These are phyloP conservation scores for Polytolypa hystricis DNA, from an alignment of 2,329 filamentous ascomycete species.

Conservation along the genomic window DNA sequence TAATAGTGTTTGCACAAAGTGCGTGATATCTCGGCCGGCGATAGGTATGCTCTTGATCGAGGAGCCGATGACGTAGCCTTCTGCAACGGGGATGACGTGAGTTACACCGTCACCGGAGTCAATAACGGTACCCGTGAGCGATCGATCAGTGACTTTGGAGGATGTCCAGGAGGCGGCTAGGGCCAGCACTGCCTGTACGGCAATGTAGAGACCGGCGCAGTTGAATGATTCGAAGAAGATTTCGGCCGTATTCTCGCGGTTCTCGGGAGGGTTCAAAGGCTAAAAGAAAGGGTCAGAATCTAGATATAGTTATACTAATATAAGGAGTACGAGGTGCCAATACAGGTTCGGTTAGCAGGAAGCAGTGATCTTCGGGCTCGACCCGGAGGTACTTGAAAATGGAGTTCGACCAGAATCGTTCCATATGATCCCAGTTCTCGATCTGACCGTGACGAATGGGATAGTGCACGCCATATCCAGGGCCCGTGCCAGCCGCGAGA, in stretches of 20 bases:
- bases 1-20: conserved; percentile 93
- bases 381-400: conserved; percentile 99
- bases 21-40: conserved; percentile 94
- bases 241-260: conserved; percentile 96
- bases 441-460: conserved; percentile 96
- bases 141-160: conserved; percentile 92
- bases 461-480: conserved; percentile 93
- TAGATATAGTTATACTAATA: conserved; percentile 1
- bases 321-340: conserved; percentile 20
- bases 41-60: conserved; percentile 99
- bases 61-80: conserved; percentile 97
- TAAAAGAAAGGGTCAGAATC: conserved; percentile 27
- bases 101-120: conserved; percentile 98
- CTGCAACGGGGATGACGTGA: conserved; percentile 95
- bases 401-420: conserved; percentile 99
- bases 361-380: conserved; percentile 97
- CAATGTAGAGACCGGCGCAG: conserved; percentile 96
- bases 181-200: conserved; percentile 92
- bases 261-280: conserved; percentile 96
- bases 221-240: conserved; percentile 99
- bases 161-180: conserved; percentile 97
- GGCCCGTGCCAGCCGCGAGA: conserved; percentile 68
- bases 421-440: conserved; percentile 99
- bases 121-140: conserved; percentile 92
- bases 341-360: conserved; percentile 93